These are phyloP conservation scores for Effrenium voratum DNA, from an alignment of 73 alveolate species.

Conservation along the genomic window DNA sequence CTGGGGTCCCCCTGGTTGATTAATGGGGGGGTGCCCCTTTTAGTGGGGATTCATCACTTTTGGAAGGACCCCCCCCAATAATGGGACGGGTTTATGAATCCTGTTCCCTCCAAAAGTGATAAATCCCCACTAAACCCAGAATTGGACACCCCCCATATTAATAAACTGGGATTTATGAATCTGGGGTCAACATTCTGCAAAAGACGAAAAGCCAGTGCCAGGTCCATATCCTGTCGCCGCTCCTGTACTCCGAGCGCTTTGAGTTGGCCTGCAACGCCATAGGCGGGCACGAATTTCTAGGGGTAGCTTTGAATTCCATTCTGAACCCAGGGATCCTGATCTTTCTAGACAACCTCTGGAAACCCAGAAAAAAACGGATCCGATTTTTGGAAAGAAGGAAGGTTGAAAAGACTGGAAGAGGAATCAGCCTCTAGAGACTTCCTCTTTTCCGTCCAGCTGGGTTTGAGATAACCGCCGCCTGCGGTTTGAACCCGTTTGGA, in stretches of 20 bases:
- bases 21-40: no score
- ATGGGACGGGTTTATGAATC: not conserved
- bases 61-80: not conserved
- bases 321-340: no score
- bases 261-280: conserved; percentile 93
- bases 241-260: conserved; percentile 53
- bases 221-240: conserved; percentile 74
- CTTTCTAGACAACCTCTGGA: no score
- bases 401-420: no score
- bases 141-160: not conserved
- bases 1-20: no score
- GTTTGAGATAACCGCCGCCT: no score
- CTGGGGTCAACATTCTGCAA: not conserved
- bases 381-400: no score
- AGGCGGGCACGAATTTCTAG: conserved; percentile 37
- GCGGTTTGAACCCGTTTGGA: no score
- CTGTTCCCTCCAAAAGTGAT: not conserved
- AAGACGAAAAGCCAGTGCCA: not conserved
- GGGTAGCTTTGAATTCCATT: no score
- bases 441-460: no score
- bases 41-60: not conserved
- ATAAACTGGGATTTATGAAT: not conserved
- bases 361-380: no score
- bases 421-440: no score
- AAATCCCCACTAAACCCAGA: not conserved